Base-by-base conservation (phyloP, 768 basidiomycete species). In the Suillus alpinus region DNA sequence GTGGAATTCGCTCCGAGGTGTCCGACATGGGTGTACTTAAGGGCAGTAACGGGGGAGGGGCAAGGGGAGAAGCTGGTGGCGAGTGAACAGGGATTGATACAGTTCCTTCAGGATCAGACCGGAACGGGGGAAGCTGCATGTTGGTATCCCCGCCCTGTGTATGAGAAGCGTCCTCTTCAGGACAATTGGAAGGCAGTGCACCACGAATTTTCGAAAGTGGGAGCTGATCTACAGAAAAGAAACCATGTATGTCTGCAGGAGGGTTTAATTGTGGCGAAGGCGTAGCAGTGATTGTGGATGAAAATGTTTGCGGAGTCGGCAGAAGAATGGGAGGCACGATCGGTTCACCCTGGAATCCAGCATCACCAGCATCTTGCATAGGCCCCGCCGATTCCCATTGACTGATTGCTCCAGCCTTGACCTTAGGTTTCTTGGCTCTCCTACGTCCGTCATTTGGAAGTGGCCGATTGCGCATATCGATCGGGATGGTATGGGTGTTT, bases 401-500 rank as follows among this genome's bases (percentile, higher is more conserved):
- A 29, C 37, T 12, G 53, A 12, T 7, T 39, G 37, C 34, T 32
- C 9, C 31, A 16, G 2, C 37, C 9, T 39, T 39, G 37, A 14
- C 16, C 37, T 18, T 55, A 6, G 12, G 23, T 55, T 39, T 39
- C 37, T 29, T 55, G 10, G 53, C 9, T 29, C 12, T 55, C 10
- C 26, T 36, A 57, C 60, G 60, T 36, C 60, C 60, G 6, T 62
- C 58, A 51, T 59, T 62, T n/a, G 46, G 61, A 39, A 60, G 34
- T 6, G 61, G 61, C 36, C 58, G 49, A 40, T 32, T 41, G n/a
- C 58, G 59, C 59, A 51, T 36, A 37, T 49, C 26, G 12, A 32
- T 36, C 14, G 58, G 53, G 23, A 59, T 36, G 40, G 26, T 50
- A 36, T 49, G 29, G 31, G 37, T 47, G 9, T 32, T 39, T 32